Conservation (phyloP, 305 asterid genomes). For the Rubia peregrina region DNA sequence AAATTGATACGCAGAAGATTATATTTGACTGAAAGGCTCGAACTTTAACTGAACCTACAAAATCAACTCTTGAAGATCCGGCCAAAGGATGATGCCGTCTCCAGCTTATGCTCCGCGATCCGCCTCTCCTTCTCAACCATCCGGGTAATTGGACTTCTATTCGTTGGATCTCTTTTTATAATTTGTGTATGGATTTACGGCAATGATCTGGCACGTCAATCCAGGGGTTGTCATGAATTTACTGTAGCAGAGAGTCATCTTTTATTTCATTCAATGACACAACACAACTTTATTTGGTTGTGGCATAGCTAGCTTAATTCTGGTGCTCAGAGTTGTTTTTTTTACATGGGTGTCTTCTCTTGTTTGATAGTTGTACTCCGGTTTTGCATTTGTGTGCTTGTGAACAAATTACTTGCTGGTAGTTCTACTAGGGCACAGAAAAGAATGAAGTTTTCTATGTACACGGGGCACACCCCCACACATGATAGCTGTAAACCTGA, state of each 20-base stretch:
- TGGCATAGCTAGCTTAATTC: background rate
- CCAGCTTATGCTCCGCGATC: slow-evolving; percentile 78
- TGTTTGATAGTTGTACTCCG: too few species aligned
- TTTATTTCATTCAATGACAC: background rate
- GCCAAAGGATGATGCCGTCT: slow-evolving; percentile 59
- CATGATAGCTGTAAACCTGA: slow-evolving; percentile 19
- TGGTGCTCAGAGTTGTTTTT: background rate
- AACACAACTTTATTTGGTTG: background rate
- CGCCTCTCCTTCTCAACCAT: slow-evolving; percentile 96
- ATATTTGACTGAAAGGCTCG: background rate
- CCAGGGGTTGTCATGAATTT: background rate
- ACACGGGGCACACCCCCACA: background rate
- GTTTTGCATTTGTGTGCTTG: background rate
- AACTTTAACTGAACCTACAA: background rate
- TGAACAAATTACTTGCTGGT: background rate
- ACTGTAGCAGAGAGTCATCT: background rate
- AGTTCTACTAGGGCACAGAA: background rate
- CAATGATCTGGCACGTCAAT: background rate
- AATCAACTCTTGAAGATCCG: slow-evolving; percentile 13
- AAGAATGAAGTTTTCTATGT: slow-evolving; percentile 16
- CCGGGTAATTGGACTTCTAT: slow-evolving; percentile 42
- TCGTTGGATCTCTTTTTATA: slow-evolving; percentile 6
- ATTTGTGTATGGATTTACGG: background rate
- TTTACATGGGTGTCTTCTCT: background rate
- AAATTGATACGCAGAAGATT: too few species aligned